Base-by-base conservation (phyloP, 176 grass and related monocot species). In the Urochloa ruziziensis region DNA sequence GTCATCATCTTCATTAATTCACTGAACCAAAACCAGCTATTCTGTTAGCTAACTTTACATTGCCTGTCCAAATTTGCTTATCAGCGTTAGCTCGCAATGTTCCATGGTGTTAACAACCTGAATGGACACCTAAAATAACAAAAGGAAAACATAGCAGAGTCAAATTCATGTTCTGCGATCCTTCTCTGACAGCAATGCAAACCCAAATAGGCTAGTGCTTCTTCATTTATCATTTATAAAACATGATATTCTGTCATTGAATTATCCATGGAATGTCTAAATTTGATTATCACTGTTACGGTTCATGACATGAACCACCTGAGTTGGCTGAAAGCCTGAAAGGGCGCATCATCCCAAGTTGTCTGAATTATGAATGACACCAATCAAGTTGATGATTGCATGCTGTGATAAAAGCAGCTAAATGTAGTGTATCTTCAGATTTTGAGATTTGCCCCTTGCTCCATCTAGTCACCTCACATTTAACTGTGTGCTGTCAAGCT, bases 41-140 rank as follows among this genome's bases (percentile, higher is more conserved):
- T 46, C 54, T 30, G n/a, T 71, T 37, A 16, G 30, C 71, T 64
- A 81, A 59, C 78, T 82, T 90, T 86, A 44, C 58, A 13, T 39
- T 86, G 16, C 0, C 35, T 66, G 56, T 78, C 56, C 57, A 47
- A 27, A 37, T 72, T 35, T 48, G 37, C 39, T 78, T 58, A 14
- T 59, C 30, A 23, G 19, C 34, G 21, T 69, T 60, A 10, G 19
- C 30, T 42, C 79, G 59, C 47, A 70, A 21, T 6, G 44, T 10
- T 77, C 17, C 33, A 24, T 65, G 35, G 19, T 17, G 37, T 48
- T 34, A 67, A 48, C 12, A 28, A 65, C n/a, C 47, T 73, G 15
- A 48, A 44, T 73, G 46, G 25, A 44, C 56, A 6, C 59, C 28
- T 63, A 44, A 43, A 74, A 34, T 74, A 13, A 23, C 4, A n/a